Conservation (phyloP, 352 stramenopile species). For the Globisporangium solare region DNA sequence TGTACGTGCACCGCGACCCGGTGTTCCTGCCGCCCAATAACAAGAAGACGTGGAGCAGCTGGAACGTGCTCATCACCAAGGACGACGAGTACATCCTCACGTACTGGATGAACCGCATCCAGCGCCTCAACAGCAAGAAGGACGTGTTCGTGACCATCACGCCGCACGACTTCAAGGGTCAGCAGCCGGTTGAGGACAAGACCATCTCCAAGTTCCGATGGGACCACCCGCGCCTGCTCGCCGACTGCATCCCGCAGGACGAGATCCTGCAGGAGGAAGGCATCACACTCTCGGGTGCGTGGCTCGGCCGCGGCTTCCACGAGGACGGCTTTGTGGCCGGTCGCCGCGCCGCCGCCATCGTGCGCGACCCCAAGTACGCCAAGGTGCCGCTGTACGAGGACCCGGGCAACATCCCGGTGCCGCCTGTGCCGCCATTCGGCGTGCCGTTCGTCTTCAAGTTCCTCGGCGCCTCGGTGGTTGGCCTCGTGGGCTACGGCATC, state of each 20-base stretch:
- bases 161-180: constrained; percentile 62
- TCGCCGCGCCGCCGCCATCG: constrained; percentile 67
- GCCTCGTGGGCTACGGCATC: constrained; percentile 56
- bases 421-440: constrained; percentile 64
- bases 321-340: constrained; percentile 86
- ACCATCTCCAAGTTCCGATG: constrained; percentile 78
- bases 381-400: constrained; percentile 77
- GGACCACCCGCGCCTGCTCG: constrained; percentile 80
- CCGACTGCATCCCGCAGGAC: constrained; percentile 81
- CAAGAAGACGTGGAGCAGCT: constrained; percentile 78
- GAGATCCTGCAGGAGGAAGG: constrained; percentile 83
- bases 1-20: constrained; percentile 81
- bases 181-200: constrained; percentile 39
- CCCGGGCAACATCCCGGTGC: constrained; percentile 72
- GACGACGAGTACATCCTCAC: constrained; percentile 84
- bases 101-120: constrained; percentile 90
- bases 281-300: constrained; percentile 77
- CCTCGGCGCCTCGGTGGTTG: constrained; percentile 42
- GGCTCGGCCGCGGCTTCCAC: constrained; percentile 82
- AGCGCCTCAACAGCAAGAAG: constrained; percentile 82
- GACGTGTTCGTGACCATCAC: constrained; percentile 87
- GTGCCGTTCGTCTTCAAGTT: constrained; percentile 69
- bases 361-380: constrained; percentile 71
- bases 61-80: constrained; percentile 84
- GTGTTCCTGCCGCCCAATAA: constrained; percentile 67